Conservation (phyloP, 2,329 filamentous ascomycete genomes). For the Conoideocrella luteorostrata region DNA sequence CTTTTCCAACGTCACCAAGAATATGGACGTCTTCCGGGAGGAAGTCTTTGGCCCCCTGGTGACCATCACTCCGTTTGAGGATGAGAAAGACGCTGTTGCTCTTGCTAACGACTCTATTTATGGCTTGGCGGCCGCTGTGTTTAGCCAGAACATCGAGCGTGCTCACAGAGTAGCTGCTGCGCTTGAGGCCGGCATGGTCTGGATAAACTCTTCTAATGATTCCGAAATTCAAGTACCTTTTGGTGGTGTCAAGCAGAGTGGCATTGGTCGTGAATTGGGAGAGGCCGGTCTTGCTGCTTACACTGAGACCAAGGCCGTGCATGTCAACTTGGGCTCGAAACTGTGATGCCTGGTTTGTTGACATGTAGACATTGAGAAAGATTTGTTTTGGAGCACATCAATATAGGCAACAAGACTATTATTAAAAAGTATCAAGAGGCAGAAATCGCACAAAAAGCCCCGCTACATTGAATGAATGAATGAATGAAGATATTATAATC, state of each 20-base stretch:
- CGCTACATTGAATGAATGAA: not conserved
- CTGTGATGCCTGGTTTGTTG: conserved; percentile 17
- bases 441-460: no score
- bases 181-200: conserved; percentile 55
- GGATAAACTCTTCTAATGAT: conserved; percentile 44
- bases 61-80: conserved; percentile 34
- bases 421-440: no score
- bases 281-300: conserved; percentile 39
- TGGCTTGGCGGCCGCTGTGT: conserved; percentile 55
- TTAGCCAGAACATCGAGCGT: conserved; percentile 50
- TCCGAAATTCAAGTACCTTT: conserved; percentile 38
- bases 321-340: conserved; percentile 23
- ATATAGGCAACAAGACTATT: no score
- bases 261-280: conserved; percentile 39
- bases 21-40: conserved; percentile 39
- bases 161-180: conserved; percentile 44
- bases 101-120: conserved; percentile 50
- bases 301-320: conserved; percentile 36
- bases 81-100: conserved; percentile 34
- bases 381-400: not conserved
- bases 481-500: no score
- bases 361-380: no score
- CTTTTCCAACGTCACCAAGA: conserved; percentile 33
- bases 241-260: conserved; percentile 42
- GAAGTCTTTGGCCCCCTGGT: conserved; percentile 42